Percentiles rank a stretch among this genome's conserved stretches.
These are phyloP conservation scores for Cyclotella atomus DNA, from an alignment of 108 stramenopile genomes.

Conservation along the genomic window DNA sequence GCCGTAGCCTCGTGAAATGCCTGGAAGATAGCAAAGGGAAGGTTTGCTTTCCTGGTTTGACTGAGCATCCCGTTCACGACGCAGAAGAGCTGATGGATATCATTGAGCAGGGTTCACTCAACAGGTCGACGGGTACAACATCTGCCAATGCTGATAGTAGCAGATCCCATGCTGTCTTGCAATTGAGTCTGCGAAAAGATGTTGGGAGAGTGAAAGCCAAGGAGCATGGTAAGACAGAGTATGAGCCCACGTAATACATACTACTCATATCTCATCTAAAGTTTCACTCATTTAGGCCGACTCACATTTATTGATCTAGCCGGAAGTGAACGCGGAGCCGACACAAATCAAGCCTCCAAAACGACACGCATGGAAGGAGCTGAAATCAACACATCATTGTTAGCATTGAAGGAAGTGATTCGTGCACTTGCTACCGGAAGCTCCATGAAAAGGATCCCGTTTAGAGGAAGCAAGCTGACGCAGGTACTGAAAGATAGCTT, in stretches of 20 bases:
- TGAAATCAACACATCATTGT: conserved; percentile 97
- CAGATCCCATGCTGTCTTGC: conserved; percentile 96
- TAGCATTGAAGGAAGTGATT: conserved; percentile 99
- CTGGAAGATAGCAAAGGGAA: conserved; percentile 95
- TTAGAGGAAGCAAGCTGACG: conserved; percentile 95
- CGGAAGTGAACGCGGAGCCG: conserved; percentile 96
- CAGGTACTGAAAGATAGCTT: conserved; percentile 96
- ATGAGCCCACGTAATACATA: not conserved
- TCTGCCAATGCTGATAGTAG: conserved; percentile 90
- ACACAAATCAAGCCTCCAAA: conserved; percentile 91
- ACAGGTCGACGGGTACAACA: conserved; percentile 97
- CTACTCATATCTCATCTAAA: not conserved
- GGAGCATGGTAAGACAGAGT: conserved; percentile 59
- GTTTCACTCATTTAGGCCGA: conserved; percentile 60
- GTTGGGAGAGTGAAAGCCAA: conserved; percentile 59
- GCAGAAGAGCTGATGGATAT: conserved; percentile 89
- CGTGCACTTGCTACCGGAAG: conserved; percentile 92
- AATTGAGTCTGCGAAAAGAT: conserved; percentile 77
- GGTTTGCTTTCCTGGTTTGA: conserved; percentile 94
- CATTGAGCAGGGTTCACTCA: conserved; percentile 89
- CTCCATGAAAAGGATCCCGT: conserved; percentile 94
- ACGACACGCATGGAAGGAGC: conserved; percentile 96
- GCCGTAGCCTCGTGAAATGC: conserved; percentile 84
- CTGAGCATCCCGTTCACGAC: conserved; percentile 72
- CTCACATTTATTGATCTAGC: conserved; percentile 97